A percentile compares a stretch with the other conserved stretches of the same genome.
Conservation (phyloP, 169 alveolate species). For the Eimeria tenella region DNA sequence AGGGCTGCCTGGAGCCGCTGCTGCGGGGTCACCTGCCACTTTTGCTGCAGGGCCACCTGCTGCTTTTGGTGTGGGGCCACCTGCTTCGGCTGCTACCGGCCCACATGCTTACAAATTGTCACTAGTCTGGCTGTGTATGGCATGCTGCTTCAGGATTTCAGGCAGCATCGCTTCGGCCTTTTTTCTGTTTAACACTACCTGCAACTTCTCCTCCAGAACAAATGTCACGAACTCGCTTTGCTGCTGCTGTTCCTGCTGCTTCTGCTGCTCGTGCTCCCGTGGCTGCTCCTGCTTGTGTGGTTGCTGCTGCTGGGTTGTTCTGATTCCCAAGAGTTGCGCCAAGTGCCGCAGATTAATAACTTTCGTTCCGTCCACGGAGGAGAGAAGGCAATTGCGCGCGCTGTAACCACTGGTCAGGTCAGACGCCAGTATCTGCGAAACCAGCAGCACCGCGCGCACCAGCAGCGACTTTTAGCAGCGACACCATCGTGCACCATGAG, state of each 20-base stretch:
- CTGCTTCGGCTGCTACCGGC: not conserved
- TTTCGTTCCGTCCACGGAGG: conserved; percentile 70
- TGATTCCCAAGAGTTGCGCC: conserved; percentile 62
- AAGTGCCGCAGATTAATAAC: conserved; percentile 75
- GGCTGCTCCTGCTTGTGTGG: conserved; percentile 5
- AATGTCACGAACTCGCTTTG: conserved; percentile 68
- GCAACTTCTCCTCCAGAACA: conserved; percentile 72
- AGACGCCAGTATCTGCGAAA: conserved; percentile 79
- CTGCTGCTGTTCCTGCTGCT: not conserved
- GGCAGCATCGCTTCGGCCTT: conserved; percentile 77
- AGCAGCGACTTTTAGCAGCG: not conserved
- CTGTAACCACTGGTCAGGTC: conserved; percentile 80
- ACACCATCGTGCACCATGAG: not conserved
- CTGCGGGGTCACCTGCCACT: too few relatives aligned
- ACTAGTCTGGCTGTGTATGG: conserved; percentile 72
- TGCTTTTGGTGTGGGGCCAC: not conserved
- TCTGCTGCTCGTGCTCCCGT: not conserved
- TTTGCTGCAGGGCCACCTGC: too few relatives aligned
- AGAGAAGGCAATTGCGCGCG: conserved; percentile 60
- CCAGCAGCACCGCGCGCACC: not conserved
- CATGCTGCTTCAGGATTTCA: conserved; percentile 77
- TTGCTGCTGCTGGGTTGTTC: conserved; percentile 20
- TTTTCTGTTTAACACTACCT: conserved; percentile 70
- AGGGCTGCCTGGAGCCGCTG: too few relatives aligned
- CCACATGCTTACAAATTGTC: conserved; percentile 18